These are phyloP conservation scores for Mycena capillaripes DNA, from an alignment of 768 basidiomycete species.

Conservation along the genomic window DNA sequence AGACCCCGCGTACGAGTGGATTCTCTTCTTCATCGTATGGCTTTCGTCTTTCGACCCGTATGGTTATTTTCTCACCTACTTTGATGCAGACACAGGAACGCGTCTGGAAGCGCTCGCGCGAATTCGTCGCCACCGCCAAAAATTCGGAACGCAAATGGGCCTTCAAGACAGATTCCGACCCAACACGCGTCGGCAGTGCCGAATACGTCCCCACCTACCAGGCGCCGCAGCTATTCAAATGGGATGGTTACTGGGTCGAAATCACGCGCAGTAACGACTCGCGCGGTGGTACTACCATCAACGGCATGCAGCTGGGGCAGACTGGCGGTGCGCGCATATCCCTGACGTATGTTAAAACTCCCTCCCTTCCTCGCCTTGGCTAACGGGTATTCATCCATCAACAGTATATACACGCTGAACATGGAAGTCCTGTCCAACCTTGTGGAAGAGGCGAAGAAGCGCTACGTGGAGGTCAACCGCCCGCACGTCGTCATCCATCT, in stretches of 20 bases:
- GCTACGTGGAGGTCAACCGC: conserved; percentile 55
- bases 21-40: conserved; percentile 57
- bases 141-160: conserved; percentile 47
- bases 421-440: conserved; percentile 55
- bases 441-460: conserved; percentile 56
- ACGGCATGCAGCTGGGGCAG: neutral
- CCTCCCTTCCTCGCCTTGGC: no score
- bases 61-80: neutral
- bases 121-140: conserved; percentile 55
- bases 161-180: conserved; percentile 17
- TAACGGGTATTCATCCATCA: no score
- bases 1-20: conserved; percentile 66
- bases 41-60: no score
- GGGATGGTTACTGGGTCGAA: conserved; percentile 59
- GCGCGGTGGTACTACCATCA: conserved; percentile 5
- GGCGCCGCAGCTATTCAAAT: conserved; percentile 57
- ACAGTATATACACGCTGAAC: conserved; percentile 59
- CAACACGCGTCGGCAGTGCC: conserved; percentile 43
- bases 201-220: conserved; percentile 60
- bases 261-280: conserved; percentile 41
- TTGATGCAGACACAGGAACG: conserved; percentile 52
- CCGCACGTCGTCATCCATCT: conserved; percentile 59
- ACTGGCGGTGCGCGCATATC: conserved; percentile 44
- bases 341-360: conserved; percentile 38
- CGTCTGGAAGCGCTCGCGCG: conserved; percentile 57